Base-by-base conservation (phyloP, 2,329 filamentous ascomycete species). In the Cercospora canescens region DNA sequence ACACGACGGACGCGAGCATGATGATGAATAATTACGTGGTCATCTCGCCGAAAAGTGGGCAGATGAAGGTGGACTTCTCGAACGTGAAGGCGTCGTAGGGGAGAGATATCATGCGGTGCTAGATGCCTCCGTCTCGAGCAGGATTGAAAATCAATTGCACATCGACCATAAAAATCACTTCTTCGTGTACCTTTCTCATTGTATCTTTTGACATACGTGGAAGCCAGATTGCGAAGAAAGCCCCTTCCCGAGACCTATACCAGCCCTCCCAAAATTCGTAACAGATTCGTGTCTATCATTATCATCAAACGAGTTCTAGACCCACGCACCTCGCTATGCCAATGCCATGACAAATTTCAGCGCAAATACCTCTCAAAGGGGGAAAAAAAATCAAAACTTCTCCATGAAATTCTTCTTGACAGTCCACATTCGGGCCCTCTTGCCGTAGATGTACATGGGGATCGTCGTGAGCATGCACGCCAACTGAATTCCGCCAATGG, bases 371-470 rank as follows among this genome's bases (percentile, higher is more conserved):
- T 56, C 32, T 12, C 30, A 32, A 32, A 32, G 30, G 30, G 9
- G 9, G 9, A 32, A 32, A 32, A 32, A 35, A 52, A 26, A 57
- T 72, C 63, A 88, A 69, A 87, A 90, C 75, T 88, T 91, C 85
- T 96, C 93, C 90, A 96, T 94, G 69, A 96, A 81, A 71, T 91
- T 93, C 84, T 86, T 91, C 69, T 91, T 83, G 11, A 94, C 92
- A 0, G 94, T 98, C 94, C 94, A 97, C 92, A 97, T 96, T 18
- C 94, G 85, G 16, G 90, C 89, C 63, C 93, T 83, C 84, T 98
- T 98, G 18, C 94, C 94, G 75, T 88, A 97, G 21, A 98, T 91
- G 77, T 95, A 98, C 91, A 98, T 93, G 0, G 94, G 94, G 63
- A 97, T 89, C 1, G 93, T 91, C 62, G 85, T 88, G 3, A 92